Percentiles rank a stretch among this genome's conserved stretches.
Evolutionary conservation across 2,329 filamentous ascomycete genomes (phyloP).

Genomic region (Neonectria punicea): DNA sequence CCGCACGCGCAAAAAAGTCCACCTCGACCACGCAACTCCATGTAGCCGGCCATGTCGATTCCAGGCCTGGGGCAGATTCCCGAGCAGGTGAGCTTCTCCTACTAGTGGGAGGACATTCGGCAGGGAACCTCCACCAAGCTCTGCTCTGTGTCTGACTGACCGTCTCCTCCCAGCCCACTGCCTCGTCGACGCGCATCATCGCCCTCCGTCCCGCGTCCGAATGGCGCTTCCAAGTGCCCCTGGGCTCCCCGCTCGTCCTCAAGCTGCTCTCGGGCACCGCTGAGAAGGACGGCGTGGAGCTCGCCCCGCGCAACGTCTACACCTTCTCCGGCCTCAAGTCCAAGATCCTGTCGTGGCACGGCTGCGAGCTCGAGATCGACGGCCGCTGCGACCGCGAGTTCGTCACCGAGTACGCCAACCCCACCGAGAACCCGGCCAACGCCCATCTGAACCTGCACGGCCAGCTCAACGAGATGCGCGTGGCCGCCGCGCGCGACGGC

Average conservation of each 20-base stretch:
- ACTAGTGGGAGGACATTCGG: too few relatives aligned
- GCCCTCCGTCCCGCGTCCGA: constrained; percentile 73
- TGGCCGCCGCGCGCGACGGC: constrained; percentile 61
- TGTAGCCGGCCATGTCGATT: constrained; percentile 71
- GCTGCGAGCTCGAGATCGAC: constrained; percentile 84
- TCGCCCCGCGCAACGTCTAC: constrained; percentile 83
- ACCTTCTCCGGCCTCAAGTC: constrained; percentile 84
- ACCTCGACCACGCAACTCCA: constrained; percentile 25
- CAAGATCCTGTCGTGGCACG: constrained; percentile 92
- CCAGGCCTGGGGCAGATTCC: constrained; percentile 77
- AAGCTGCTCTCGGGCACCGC: constrained; percentile 84
- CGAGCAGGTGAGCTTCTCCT: constrained; percentile 65
- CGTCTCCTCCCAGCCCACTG: constrained; percentile 46
- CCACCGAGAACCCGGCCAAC: constrained; percentile 84
- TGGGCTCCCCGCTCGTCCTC: constrained; percentile 55
- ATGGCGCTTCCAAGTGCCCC: constrained; percentile 81
- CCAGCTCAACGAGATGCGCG: constrained; percentile 79
- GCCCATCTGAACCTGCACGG: constrained; percentile 89
- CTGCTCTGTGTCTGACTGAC: constrained; percentile 1
- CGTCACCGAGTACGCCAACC: constrained; percentile 70
- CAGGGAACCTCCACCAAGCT: background rate
- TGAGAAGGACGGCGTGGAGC: constrained; percentile 94
- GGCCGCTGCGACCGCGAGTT: constrained; percentile 65
- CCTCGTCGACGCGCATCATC: constrained; percentile 57
- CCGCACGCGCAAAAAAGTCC: constrained; percentile 23